These are phyloP conservation scores for Colletotrichum sp. DNA, from an alignment of 2,329 filamentous ascomycete genomes.

Conservation along the genomic window DNA sequence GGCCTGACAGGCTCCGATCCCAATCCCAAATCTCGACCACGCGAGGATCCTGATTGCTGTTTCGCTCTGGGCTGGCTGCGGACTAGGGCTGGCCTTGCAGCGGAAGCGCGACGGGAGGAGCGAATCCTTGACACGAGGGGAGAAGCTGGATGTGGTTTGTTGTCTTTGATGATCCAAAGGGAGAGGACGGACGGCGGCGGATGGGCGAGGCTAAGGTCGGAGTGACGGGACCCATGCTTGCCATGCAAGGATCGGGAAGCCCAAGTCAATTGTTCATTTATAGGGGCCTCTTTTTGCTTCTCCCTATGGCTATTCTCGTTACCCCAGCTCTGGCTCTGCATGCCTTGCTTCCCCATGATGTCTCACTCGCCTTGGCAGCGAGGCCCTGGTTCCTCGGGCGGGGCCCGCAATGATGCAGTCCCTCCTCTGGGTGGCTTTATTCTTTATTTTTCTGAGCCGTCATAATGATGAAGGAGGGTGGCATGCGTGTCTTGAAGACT, in stretches of 20 bases:
- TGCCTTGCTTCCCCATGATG: background rate
- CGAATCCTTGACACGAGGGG: background rate
- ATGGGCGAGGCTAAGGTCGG: background rate
- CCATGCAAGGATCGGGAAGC: background rate
- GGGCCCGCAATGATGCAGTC: background rate
- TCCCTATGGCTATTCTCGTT: conserved; percentile 6
- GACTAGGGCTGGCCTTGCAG: background rate
- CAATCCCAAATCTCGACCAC: background rate
- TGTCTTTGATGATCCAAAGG: conserved; percentile 14
- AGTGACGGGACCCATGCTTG: background rate
- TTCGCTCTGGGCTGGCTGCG: background rate
- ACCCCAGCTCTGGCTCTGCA: conserved; percentile 17
- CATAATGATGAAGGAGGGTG: background rate
- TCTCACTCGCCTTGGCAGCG: conserved; percentile 3
- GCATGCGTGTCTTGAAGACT: background rate
- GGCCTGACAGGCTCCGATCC: background rate
- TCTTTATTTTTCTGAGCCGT: background rate
- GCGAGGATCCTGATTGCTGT: background rate
- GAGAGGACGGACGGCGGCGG: background rate
- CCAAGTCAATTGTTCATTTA: conserved; percentile 6
- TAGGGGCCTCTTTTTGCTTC: conserved; percentile 3
- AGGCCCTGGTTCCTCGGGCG: background rate
- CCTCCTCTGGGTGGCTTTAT: background rate
- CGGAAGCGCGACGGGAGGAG: background rate
- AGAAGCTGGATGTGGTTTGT: background rate